Percentiles rank a stretch among this genome's conserved stretches.
Evolutionary conservation across 345 rosid genomes (phyloP).

Genomic region (Cochlearia excelsa): DNA sequence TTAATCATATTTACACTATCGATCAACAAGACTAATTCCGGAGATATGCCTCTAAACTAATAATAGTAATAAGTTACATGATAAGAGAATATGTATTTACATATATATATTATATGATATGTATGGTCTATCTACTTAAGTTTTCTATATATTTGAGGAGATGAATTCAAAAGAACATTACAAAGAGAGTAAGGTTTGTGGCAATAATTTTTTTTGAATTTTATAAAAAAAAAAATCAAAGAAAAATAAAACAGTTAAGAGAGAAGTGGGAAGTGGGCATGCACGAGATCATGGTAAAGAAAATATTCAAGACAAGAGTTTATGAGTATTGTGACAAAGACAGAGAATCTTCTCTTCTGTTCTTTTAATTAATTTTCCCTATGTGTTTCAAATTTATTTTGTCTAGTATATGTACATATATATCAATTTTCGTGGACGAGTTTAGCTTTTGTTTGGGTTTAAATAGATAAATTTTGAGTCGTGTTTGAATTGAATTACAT

Average conservation of each 20-base stretch:
- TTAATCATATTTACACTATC: conserved; percentile 87
- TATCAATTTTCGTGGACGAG: conserved; percentile 19
- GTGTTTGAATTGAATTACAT: conserved; percentile 8
- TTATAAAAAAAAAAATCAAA: neutral
- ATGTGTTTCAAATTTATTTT: conserved; percentile 2
- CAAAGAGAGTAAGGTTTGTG: conserved; percentile 26
- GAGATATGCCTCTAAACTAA: conserved; percentile 43
- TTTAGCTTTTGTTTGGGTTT: conserved; percentile 27
- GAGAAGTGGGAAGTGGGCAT: conserved; percentile 30
- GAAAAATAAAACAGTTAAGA: conserved; percentile 14
- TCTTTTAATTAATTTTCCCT: conserved; percentile 14
- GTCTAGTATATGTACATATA: conserved; percentile 4
- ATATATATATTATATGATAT: too few species aligned
- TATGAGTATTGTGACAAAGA: conserved; percentile 42
- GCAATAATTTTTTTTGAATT: conserved; percentile 6
- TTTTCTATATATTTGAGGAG: conserved; percentile 15
- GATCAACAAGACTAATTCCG: conserved; percentile 41
- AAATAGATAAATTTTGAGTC: conserved; percentile 11
- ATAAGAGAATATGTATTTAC: too few species aligned
- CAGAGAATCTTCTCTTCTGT: conserved; percentile 44
- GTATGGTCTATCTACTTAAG: too few species aligned
- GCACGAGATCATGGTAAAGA: conserved; percentile 37
- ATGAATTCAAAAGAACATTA: conserved; percentile 24
- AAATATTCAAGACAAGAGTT: conserved; percentile 36
- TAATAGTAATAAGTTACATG: too few species aligned